Evolutionary conservation across 106 monocot genomes (phyloP), one percentile per base, ranked within the genome.

Genomic region (Phalaenopsis aphrodite): DNA sequence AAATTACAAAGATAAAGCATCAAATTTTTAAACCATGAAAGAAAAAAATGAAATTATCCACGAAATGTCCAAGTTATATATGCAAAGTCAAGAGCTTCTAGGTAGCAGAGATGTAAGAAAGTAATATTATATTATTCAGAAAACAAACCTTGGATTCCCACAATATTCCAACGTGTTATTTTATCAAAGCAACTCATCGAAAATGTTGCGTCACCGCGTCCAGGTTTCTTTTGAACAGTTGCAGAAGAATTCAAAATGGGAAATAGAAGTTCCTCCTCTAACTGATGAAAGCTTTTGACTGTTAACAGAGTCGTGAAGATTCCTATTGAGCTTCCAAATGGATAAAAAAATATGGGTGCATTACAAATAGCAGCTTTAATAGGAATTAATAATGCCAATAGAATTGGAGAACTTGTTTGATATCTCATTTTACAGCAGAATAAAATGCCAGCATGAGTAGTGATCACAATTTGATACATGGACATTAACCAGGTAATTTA

Each of bases 151-250:
- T 98, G 98, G 78, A 94, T 81, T 77, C 94, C 98, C 72, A 92
- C 89, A 75, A 89, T 76, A 87, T 83, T 94, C 98, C 98, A 94
- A 14, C 98, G 89, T 12, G 87, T 89, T 77, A 98, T 91, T 82
- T 98, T 98, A 75, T 98, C 91, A 81, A 90, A 98, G 83, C 94
- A 98, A 48, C 94, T 98, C 90, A 98, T 91, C 56, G 98, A 98
- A 8, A 93, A 84, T 68, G 98, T 98, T 61, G 82, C 84, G 55
- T 98, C 98, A 78, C 98, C 98, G 43, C 94, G 90, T 38, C 94
- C 98, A 69, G 94, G 98, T 85, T 98, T 98, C 80, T 83, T 90
- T 56, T 93, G 94, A 86, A 89, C 90, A 17, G 74, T 73, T 49
- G 66, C 75, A 81, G 79, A 68, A 21, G 69, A 10, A 42, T 68